phyloP scores from a whole-genome alignment of 2,329 filamentous ascomycete genomes.

The Trichoderma gracile region DNA sequence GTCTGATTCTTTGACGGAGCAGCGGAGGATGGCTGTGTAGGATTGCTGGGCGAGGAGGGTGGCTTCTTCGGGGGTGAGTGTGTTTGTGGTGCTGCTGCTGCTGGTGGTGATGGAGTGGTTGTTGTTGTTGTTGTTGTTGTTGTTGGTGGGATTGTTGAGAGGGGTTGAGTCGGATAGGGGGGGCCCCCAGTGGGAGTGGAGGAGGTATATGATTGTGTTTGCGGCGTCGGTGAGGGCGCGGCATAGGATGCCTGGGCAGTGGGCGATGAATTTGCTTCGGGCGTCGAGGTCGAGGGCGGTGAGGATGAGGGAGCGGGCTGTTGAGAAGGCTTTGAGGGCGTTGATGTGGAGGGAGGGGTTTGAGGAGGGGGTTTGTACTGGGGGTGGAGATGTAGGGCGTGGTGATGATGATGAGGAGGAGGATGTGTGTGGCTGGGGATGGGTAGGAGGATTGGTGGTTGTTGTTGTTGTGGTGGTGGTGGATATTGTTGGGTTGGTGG shows the following conservation, averaged over 20 bases:
- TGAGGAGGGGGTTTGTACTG: background rate
- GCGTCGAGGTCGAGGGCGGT: slow-evolving; percentile 47
- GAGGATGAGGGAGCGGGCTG: slow-evolving; percentile 48
- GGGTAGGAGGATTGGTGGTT: no score
- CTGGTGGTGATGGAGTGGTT: no score
- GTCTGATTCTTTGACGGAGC: slow-evolving; percentile 52
- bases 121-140: no score
- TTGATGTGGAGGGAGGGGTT: slow-evolving; percentile 43
- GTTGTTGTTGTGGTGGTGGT: background rate
- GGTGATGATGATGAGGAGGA: background rate
- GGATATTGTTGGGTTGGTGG: background rate
- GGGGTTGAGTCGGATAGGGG: no score
- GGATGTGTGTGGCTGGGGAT: background rate
- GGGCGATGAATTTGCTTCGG: slow-evolving; percentile 44
- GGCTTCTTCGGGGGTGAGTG: slow-evolving; percentile 35
- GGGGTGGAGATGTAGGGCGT: background rate
- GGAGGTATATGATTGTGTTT: slow-evolving; percentile 48
- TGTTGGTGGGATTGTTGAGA: no score
- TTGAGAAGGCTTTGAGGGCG: slow-evolving; percentile 50
- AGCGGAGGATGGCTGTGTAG: slow-evolving; percentile 43
- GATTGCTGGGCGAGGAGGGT: slow-evolving; percentile 37
- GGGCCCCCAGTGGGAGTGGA: slow-evolving; percentile 47
- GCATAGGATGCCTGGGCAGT: slow-evolving; percentile 53
- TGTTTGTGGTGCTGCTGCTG: no score
- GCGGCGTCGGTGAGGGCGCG: slow-evolving; percentile 49